Evolutionary conservation across 2,329 filamentous ascomycete species (phyloP).

Genomic region (Botrytis cinerea): DNA sequence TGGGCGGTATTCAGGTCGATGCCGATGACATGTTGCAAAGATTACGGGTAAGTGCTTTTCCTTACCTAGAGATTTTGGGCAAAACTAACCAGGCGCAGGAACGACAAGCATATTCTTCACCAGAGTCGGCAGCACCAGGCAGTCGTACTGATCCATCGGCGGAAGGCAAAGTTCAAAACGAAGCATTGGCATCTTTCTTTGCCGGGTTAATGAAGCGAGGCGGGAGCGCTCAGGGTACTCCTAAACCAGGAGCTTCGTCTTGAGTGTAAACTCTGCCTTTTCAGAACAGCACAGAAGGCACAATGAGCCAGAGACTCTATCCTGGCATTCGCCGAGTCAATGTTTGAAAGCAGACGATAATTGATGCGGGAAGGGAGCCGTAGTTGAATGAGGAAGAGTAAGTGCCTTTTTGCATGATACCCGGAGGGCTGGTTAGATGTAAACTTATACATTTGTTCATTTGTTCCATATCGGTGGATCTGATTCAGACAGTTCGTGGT

Average conservation of each 20-base stretch:
- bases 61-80: not conserved
- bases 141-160: slow-evolving; percentile 34
- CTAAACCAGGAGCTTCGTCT: slow-evolving; percentile 37
- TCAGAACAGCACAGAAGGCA: not conserved
- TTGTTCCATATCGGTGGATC: slow-evolving; percentile 24
- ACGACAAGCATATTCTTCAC: slow-evolving; percentile 41
- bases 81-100: slow-evolving; percentile 34
- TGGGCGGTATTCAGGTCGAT: slow-evolving; percentile 95
- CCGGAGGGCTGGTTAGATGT: slow-evolving; percentile 24
- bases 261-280: slow-evolving; percentile 10
- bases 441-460: slow-evolving; percentile 25
- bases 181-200: slow-evolving; percentile 62
- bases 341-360: not conserved
- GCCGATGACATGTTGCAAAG: slow-evolving; percentile 90
- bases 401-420: slow-evolving; percentile 25
- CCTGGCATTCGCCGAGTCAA: slow-evolving; percentile 8
- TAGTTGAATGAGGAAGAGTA: not conserved
- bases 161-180: slow-evolving; percentile 56
- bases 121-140: slow-evolving; percentile 40
- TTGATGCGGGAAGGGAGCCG: not conserved
- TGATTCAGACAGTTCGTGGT: slow-evolving; percentile 4
- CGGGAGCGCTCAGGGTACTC: slow-evolving; percentile 39
- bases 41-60: slow-evolving; percentile 64
- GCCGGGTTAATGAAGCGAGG: slow-evolving; percentile 57
- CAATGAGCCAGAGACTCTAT: slow-evolving; percentile 13